phyloP scores from a whole-genome alignment of 352 stramenopile species.

The Globisporangium ultimum region DNA sequence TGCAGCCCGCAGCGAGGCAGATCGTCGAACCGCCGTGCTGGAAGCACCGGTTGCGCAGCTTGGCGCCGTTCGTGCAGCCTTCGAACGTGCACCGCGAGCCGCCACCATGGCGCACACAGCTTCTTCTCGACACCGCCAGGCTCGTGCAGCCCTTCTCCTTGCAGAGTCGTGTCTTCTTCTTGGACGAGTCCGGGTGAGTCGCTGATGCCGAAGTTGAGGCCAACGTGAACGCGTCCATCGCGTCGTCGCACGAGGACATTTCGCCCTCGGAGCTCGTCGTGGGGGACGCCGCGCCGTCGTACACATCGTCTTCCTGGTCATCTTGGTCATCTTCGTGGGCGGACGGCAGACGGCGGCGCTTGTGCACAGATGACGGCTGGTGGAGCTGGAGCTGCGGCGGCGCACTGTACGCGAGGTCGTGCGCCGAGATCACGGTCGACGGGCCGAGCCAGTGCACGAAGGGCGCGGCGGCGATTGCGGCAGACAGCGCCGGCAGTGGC shows the following conservation, averaged over 20 bases:
- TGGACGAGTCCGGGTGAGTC: constrained; percentile 16
- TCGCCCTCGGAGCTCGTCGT: constrained; percentile 13
- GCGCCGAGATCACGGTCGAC: too few species aligned
- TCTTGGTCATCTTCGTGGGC: neutral
- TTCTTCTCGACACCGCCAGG: constrained; percentile 31
- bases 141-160: constrained; percentile 33
- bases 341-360: constrained; percentile 3
- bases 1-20: constrained; percentile 27
- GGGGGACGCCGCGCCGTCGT: constrained; percentile 20
- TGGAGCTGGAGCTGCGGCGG: neutral
- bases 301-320: constrained; percentile 3
- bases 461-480: too few species aligned
- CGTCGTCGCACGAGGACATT: constrained; percentile 12
- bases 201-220: neutral
- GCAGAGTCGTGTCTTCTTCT: constrained; percentile 39
- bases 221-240: too few species aligned
- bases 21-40: constrained; percentile 37
- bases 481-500: constrained; percentile 5
- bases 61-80: constrained; percentile 35
- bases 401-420: too few species aligned
- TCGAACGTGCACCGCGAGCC: constrained; percentile 33
- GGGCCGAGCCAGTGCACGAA: too few species aligned
- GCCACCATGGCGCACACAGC: constrained; percentile 37
- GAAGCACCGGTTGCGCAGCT: constrained; percentile 40
- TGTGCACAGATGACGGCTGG: neutral